Base-by-base conservation (phyloP, 805 yeast genomes). In the Alloascoidea africana region DNA sequence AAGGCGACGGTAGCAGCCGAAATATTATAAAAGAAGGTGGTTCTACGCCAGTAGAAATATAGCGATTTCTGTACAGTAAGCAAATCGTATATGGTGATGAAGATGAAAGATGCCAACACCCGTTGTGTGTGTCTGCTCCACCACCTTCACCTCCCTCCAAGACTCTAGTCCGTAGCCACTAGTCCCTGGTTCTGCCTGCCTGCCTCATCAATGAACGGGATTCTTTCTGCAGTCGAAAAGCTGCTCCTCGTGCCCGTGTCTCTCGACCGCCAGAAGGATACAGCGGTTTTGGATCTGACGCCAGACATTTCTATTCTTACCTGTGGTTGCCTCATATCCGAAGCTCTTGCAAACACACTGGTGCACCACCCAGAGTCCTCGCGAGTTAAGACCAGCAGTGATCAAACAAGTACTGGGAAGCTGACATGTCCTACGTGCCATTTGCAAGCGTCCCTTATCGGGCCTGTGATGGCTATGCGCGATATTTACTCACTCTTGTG, bases 291-390 rank as follows among this genome's bases (percentile, higher is more conserved):
- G 5, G 44, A 40, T 4, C 38, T 51, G 2, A 47, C 49, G 11
- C 39, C 42, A n/a, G 64, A 59, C 37, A 44, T 50, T 23, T 46
- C 54, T 2, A 46, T 55, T 4, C 40, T 59, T 3, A 45, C 58
- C 2, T 59, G 64, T 43, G 64, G 64, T 1, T 57, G 62, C 41
- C 32, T 58, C 5, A 45, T 58, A 6, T 56, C 62, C 2, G 56
- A 51, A 34, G 16, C 36, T n/a, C 17, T 34, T n/a, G n/a, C n/a
- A n/a, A n/a, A n/a, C n/a, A n/a, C n/a, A n/a, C n/a, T n/a, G n/a
- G n/a, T n/a, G n/a, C n/a, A n/a, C n/a, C n/a, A n/a, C n/a, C n/a
- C n/a, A n/a, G n/a, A n/a, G n/a, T n/a, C n/a, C n/a, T n/a, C n/a
- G n/a, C n/a, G n/a, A n/a, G n/a, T n/a, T n/a, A n/a, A n/a, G n/a